These are phyloP conservation scores for Wickerhamiella kurtzmanii DNA, from an alignment of 805 yeast genomes.

Conservation along the genomic window DNA sequence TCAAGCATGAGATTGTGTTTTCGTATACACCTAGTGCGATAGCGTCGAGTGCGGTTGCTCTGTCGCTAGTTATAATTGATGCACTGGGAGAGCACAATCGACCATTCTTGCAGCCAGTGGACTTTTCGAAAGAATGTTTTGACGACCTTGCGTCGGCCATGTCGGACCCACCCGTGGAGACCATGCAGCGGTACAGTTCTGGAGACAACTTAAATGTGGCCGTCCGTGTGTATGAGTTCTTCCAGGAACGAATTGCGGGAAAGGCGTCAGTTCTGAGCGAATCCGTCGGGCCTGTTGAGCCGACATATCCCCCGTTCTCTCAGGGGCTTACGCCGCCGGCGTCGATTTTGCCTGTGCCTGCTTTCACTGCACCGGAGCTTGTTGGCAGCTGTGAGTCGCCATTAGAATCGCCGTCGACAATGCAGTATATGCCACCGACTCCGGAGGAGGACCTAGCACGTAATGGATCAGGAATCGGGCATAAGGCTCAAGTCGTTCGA, in stretches of 20 bases:
- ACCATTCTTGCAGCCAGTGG: slow-evolving; percentile 10
- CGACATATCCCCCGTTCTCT: background rate
- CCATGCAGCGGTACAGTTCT: slow-evolving; percentile 11
- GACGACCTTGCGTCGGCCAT: slow-evolving; percentile 19
- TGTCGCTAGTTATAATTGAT: slow-evolving; percentile 22
- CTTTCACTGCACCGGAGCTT: background rate
- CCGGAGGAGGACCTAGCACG: background rate
- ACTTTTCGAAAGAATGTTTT: slow-evolving; percentile 16
- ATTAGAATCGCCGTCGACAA: background rate
- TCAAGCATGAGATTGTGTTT: slow-evolving; percentile 21
- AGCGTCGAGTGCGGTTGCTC: slow-evolving; percentile 26
- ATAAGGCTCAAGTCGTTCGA: too few relatives aligned
- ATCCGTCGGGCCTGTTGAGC: background rate
- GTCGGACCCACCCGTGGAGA: slow-evolving; percentile 14
- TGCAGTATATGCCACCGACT: background rate
- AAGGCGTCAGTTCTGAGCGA: background rate
- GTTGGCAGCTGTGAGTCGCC: background rate
- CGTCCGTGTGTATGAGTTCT: slow-evolving; percentile 7
- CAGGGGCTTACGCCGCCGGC: background rate
- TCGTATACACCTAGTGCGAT: slow-evolving; percentile 21
- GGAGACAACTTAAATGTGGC: slow-evolving; percentile 5
- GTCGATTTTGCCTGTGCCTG: background rate
- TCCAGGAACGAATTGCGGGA: background rate
- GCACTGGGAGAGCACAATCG: slow-evolving; percentile 12
- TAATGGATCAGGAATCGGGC: background rate